phyloP scores from a whole-genome alignment of 2,329 filamentous ascomycete species.

The Corniculantispora saksenae region DNA sequence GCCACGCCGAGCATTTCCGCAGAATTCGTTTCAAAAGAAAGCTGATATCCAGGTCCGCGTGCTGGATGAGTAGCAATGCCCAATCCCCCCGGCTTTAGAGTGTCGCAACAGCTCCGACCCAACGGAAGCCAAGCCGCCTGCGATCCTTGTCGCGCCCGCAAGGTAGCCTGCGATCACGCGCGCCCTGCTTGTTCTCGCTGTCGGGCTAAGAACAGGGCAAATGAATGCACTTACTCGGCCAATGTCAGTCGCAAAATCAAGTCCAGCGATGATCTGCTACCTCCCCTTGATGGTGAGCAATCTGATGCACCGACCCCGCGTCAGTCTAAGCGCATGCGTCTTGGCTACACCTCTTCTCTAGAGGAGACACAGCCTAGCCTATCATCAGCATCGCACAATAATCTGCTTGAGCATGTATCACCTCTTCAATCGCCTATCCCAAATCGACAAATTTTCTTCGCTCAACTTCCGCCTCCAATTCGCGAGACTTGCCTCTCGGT shows the following conservation, averaged over 20 bases:
- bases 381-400: neutral
- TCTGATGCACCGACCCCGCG: neutral
- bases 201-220: slow-evolving; percentile 32
- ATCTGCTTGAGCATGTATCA: neutral
- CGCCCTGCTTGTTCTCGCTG: slow-evolving; percentile 41
- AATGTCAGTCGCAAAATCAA: neutral
- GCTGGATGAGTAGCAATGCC: neutral
- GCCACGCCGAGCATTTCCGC: too few species aligned
- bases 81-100: neutral
- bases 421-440: neutral
- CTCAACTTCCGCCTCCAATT: slow-evolving; percentile 29
- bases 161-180: slow-evolving; percentile 42
- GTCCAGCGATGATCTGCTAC: neutral
- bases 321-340: neutral
- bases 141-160: slow-evolving; percentile 40
- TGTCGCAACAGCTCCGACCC: slow-evolving; percentile 27
- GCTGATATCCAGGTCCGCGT: too few species aligned
- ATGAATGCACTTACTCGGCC: slow-evolving; percentile 35
- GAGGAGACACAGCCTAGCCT: neutral
- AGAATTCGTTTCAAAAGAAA: too few species aligned
- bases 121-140: slow-evolving; percentile 27
- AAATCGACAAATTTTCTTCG: neutral
- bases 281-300: neutral
- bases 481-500: slow-evolving; percentile 41
- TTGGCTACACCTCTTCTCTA: neutral